These are phyloP conservation scores for Saturnispora bothae DNA, from an alignment of 805 yeast species.

Conservation along the genomic window DNA sequence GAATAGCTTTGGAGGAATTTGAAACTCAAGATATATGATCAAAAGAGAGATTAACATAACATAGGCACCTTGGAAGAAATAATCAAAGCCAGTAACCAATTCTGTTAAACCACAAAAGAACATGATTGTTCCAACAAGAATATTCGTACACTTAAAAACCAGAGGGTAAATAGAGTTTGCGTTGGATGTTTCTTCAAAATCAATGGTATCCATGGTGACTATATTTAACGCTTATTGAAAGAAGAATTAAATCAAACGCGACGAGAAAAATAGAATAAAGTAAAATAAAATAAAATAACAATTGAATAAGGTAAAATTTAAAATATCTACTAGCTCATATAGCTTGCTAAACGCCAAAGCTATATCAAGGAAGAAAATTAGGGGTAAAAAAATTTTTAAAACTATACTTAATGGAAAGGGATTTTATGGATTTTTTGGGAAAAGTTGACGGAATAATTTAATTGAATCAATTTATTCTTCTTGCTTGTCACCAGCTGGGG, in stretches of 20 bases:
- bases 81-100: conserved; percentile 29
- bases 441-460: conserved; percentile 2
- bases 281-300: not conserved
- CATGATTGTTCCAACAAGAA: conserved; percentile 44
- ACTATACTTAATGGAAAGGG: conserved; percentile 1
- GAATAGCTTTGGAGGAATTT: conserved; percentile 49
- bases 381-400: not conserved
- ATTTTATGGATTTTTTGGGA: not conserved
- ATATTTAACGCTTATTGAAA: too few relatives aligned
- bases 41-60: conserved; percentile 43
- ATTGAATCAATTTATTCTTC: conserved; percentile 7
- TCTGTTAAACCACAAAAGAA: conserved; percentile 40
- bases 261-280: too few relatives aligned
- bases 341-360: not conserved
- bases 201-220: conserved; percentile 32
- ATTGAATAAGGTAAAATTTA: not conserved
- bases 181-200: conserved; percentile 27
- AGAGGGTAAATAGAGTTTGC: conserved; percentile 13
- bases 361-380: not conserved
- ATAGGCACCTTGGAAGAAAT: conserved; percentile 50
- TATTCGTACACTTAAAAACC: conserved; percentile 41
- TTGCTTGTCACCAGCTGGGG: conserved; percentile 10
- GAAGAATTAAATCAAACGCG: too few relatives aligned
- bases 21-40: conserved; percentile 38
- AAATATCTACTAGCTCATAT: not conserved